These are phyloP conservation scores for Bruguiera parviflora DNA, from an alignment of 345 rosid genomes.

Conservation along the genomic window DNA sequence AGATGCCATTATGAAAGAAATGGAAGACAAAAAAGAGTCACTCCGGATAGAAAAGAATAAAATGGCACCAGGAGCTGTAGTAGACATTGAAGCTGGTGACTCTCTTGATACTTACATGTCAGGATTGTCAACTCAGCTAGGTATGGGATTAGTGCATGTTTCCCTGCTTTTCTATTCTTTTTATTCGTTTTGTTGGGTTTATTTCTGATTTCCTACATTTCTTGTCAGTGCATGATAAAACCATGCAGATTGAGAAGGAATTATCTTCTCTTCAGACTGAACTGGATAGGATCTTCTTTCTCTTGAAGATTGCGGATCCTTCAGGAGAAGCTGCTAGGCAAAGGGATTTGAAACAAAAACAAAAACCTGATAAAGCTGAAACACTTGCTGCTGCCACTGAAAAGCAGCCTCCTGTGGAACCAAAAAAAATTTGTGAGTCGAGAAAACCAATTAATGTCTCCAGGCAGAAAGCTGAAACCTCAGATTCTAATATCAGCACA, in stretches of 20 bases:
- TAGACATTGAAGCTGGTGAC: slow-evolving; percentile 61
- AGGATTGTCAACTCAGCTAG: slow-evolving; percentile 81
- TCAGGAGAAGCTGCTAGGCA: slow-evolving; percentile 69
- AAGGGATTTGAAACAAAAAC: slow-evolving; percentile 51
- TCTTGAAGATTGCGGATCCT: slow-evolving; percentile 91
- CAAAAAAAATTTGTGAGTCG: slow-evolving; percentile 27
- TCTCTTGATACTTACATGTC: slow-evolving; percentile 91
- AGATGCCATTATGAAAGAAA: slow-evolving; percentile 59
- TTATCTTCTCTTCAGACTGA: slow-evolving; percentile 63
- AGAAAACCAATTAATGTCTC: slow-evolving; percentile 31
- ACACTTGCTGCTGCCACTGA: slow-evolving; percentile 28
- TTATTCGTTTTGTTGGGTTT: background rate
- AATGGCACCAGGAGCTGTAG: slow-evolving; percentile 44
- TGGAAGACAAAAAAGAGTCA: slow-evolving; percentile 52
- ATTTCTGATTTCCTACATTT: slow-evolving; percentile 12
- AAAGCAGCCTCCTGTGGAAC: slow-evolving; percentile 32
- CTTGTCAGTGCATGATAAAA: slow-evolving; percentile 64
- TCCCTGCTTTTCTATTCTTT: background rate
- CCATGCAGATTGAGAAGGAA: slow-evolving; percentile 60
- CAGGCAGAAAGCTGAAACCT: slow-evolving; percentile 30
- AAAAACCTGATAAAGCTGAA: slow-evolving; percentile 31
- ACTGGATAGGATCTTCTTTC: slow-evolving; percentile 60
- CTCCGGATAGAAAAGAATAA: slow-evolving; percentile 60
- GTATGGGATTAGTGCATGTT: slow-evolving; percentile 30
- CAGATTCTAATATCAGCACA: slow-evolving; percentile 16